Base-by-base conservation (phyloP, 2,329 filamentous ascomycete genomes). In the Exophiala dermatitidis region DNA sequence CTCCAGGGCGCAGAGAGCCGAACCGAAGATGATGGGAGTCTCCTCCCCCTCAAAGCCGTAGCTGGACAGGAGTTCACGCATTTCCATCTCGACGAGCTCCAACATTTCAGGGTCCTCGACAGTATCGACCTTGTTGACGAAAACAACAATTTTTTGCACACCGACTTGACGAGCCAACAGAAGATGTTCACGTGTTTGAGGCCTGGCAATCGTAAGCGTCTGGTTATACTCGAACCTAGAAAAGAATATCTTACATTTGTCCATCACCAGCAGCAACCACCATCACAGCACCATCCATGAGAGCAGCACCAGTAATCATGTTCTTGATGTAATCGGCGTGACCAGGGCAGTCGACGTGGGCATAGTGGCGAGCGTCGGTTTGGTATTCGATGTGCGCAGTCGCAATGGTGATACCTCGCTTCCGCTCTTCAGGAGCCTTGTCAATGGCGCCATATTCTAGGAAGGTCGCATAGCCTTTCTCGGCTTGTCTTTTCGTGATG, bases 271-370 rank as follows among this genome's bases (percentile, higher is more conserved):
- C 93, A 65, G 94, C 94, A 66, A 98, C 94, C 63, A 98, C 93
- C 67, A 98, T 96, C 71, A 98, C 91, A 67, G 93, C 91, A 67
- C 93, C 93, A 67, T 98, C 93, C 93, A 98, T 98, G 80, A 90
- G 95, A 67, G 94, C 91, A 60, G 93, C 90, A 84, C 93, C 93
- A 64, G 93, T 98, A 74, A 98, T 98, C 93, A 98, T 98, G 85
- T 98, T 98, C 84, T 98, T 98, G 80, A 98, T 97, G 81, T 98
- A 98, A 89, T 98, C 93, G 75, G 93, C 93, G 85, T 98, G 93
- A 76, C 93, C 93, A 55, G 93, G 93, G 76, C 93, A 98, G 82
- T 98, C 93, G 78, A 98, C 93, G 82, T 98, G 93, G 67, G 93
- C 93, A 77, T 98, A 98, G 79, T 98, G 93, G 69, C 93, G 86